Evolutionary conservation across 192 early-diverging fungal species (phyloP), one percentile per base, ranked within the genome.

Genomic region (Thamnidium elegans): DNA sequence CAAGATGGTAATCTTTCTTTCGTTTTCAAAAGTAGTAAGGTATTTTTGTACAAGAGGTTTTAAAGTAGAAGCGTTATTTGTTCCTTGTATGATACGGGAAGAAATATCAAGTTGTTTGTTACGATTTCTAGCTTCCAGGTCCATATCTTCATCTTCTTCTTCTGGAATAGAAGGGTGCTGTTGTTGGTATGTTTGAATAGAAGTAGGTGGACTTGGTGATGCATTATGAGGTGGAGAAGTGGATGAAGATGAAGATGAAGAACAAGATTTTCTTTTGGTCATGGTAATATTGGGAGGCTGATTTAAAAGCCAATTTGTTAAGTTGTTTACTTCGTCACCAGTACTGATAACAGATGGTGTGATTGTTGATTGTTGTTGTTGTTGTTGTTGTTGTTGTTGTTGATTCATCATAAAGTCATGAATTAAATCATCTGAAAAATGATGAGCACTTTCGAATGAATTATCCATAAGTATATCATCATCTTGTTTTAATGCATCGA

Each of bases 1-100:
- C 47, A 92, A 71, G n/a, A 96, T 81, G 69, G 92, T 76, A 7
- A 93, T 79, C 67, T 81, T 83, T 51, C 74, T 84, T 79, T 82
- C 79, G 7, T 80, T 78, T 11, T 55, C 32, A 14, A 14, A 70
- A 19, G 26, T n/a, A 7, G 17, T 11, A 46, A 50, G 54, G 45
- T 80, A 84, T 11, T 74, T 67, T 43, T 78, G 76, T 58, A 84
- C 75, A 19, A 70, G 76, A 26, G 78, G 71, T 51, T 39, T 58
- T 19, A 48, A 17, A 13, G 13, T 15, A 14, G 13, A 6, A 19
- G 44, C 44, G 14, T 45, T 45, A 45, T 45, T 1, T 15, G 8
- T 45, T 9, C 44, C 44, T 15, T 13, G 14, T 4, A 13, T 1
- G 14, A 45, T 4, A 15, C 44, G 44, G 4, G 44, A 45, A 0